Base-by-base conservation (phyloP, 1,139 yeast genomes). In the Taphrina confusa region DNA sequence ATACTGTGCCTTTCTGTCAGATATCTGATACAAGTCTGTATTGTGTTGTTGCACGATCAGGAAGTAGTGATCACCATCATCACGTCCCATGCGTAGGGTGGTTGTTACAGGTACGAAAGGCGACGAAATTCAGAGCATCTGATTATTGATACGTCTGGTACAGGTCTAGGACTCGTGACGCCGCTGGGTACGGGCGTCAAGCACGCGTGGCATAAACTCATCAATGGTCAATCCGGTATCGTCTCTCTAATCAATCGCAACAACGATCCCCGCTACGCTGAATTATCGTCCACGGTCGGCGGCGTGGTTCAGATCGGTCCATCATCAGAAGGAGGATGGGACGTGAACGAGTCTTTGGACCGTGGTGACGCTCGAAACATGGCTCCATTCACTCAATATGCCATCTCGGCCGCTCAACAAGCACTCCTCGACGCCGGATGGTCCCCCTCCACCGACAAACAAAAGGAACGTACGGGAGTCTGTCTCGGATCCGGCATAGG, bases 401-500 rank as follows among this genome's bases (percentile, higher is more conserved):
- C 56, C 12, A n/a, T 40, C 50, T 8, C 33, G 14, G 55, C 37
- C 3, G 44, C 37, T 1, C 22, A 69, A 74, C 42, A 85, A 82
- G 61, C 74, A 76, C 14, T 78, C 95, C 57, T 72, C 95, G 59
- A 74, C 83, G 63, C 89, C 96, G 0, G 73, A 76, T 28, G 87
- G 88, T 69, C 79, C 11, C 81, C 83, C 0, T 60, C 63, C 8
- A 65, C 66, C 1, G 68, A 69, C 0, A 69, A 67, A 30, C 70
- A 75, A 2, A 78, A 77, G 51, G 73, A 72, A 54, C 51, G 66
- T 11, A 66, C 68, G 20, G 97, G 97, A 1, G 92, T 89, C 4
- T 85, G 92, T 28, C 82, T 92, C 2, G 98, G 98, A 0, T 85
- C 96, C 2, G 96, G 97, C 0, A 88, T 92, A 61, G 98, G 97